Evolutionary conservation across 129 eudicot genomes (phyloP).

Genomic region (Calendula officinalis): DNA sequence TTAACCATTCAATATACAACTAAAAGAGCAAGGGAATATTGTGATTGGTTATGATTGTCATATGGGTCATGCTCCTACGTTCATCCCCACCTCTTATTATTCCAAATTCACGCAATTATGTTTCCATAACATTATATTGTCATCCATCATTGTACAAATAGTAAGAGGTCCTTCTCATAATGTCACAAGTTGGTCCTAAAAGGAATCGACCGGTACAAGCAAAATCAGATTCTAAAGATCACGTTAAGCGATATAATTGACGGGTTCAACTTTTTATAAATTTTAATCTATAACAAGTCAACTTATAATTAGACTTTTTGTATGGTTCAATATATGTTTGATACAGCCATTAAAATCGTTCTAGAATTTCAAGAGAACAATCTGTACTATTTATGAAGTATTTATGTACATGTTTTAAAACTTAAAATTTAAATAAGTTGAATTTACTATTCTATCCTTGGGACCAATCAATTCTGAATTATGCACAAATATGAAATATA

Average conservation of each 20-base stretch:
- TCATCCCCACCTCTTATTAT: slow-evolving; percentile 32
- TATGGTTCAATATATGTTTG: no score
- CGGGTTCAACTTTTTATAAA: background rate
- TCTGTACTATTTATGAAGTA: no score
- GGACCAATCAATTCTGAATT: no score
- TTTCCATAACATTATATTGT: background rate
- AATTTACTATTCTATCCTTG: no score
- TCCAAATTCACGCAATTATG: slow-evolving; percentile 20
- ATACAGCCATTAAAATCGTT: no score
- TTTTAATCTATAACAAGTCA: background rate
- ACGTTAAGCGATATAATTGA: background rate
- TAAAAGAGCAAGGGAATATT: slow-evolving; percentile 24
- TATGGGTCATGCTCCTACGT: slow-evolving; percentile 27
- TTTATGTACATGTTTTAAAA: no score
- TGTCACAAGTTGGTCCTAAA: background rate
- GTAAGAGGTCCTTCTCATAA: slow-evolving; percentile 4
- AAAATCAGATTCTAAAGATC: background rate
- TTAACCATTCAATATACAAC: slow-evolving; percentile 20
- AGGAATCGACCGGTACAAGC: background rate
- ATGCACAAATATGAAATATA: no score
- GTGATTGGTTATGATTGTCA: slow-evolving; percentile 27
- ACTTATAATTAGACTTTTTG: no score
- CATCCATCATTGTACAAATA: background rate
- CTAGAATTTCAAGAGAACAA: no score
- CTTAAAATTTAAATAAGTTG: no score